Evolutionary conservation across 2,329 filamentous ascomycete species (phyloP).

Genomic region (Scytalidium lignicola): DNA sequence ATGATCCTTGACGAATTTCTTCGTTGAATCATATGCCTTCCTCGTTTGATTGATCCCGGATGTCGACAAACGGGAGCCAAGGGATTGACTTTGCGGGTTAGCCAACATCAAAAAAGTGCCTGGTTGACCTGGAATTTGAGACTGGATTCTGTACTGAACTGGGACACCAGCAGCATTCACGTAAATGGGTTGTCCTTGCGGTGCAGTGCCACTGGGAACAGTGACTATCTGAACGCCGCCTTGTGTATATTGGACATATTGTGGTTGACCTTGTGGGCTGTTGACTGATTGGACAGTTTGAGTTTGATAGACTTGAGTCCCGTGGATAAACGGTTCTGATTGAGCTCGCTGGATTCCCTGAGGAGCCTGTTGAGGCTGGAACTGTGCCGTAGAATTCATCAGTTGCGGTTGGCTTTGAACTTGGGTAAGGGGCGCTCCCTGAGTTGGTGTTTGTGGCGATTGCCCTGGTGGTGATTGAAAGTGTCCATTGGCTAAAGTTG

Average conservation of each 20-base stretch:
- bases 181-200: neutral
- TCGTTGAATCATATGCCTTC: neutral
- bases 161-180: neutral
- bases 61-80: neutral
- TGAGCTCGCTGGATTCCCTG: neutral
- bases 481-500: neutral
- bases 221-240: neutral
- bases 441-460: neutral
- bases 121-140: neutral
- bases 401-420: neutral
- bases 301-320: neutral
- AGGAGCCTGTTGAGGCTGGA: neutral
- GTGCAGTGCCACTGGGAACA: neutral
- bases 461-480: neutral
- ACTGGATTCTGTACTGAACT: neutral
- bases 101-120: neutral
- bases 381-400: neutral
- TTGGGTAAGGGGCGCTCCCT: neutral
- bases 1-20: neutral
- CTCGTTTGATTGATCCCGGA: neutral
- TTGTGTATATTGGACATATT: neutral
- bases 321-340: neutral
- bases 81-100: neutral
- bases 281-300: neutral
- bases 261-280: neutral